Evolutionary conservation across 768 basidiomycete genomes (phyloP), one percentile per base, ranked within the genome.

Genomic region (Paxillus rubicundulus): DNA sequence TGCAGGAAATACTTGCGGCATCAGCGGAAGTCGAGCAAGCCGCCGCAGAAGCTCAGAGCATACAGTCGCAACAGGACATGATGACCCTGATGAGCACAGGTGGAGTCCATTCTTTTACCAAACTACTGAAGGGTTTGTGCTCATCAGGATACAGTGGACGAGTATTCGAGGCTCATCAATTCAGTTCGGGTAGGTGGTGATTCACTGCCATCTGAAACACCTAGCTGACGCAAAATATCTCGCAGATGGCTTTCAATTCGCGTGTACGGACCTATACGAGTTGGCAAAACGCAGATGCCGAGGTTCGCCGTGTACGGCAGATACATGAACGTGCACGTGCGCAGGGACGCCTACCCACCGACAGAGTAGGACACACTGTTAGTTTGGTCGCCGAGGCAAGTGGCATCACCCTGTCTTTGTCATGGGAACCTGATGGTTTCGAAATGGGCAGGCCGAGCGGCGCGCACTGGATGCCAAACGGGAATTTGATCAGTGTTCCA

Each of bases 151-250:
- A 36, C 49, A 72, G 91, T 84, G 43, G 96, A 98, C 63, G 94
- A 97, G 69, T 98, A 98, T 65, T 82, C 92, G n/a, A 79, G 96
- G 47, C 76, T 98, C 47, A 89, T 96, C 55, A 84, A 81, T 60
- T 91, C 89, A 51, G 92, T 95, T 47, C 79, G 91, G 55, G 91
- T 91, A 66, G 49, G 89, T 74, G 9, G 21, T 37, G 10, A 27
- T 49, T 49, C 14, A 9, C 17, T 20, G 43, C 27, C 9, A 30
- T n/a, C 18, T 24, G 50, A 41, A 4, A 43, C 45, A 13, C 14
- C 46, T 2, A 20, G 18, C 41, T 27, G 53, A 54, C 28, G 18
- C 34, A 45, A 34, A 41, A 14, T 34, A 39, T 47, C 8, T 40
- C 17, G 24, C 52, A 96, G 91, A 76, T 92, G 55, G 92, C 95